These are phyloP conservation scores for Daldinia sp. DNA, from an alignment of 2,329 filamentous ascomycete species.

Conservation along the genomic window DNA sequence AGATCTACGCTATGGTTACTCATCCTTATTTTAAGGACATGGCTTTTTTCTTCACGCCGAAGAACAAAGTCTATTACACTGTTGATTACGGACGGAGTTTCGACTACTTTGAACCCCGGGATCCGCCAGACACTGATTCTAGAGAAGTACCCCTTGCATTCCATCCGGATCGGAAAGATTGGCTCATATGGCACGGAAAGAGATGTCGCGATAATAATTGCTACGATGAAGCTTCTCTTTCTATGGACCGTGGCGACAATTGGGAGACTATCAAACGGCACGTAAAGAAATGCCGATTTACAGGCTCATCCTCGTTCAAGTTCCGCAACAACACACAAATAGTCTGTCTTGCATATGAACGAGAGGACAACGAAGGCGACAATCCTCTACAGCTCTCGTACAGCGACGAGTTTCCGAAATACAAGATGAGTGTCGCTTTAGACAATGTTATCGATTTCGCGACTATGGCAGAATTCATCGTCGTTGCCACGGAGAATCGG, in stretches of 20 bases:
- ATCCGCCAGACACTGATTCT: slow-evolving; percentile 52
- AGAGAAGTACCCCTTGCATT: slow-evolving; percentile 69
- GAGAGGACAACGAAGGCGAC: slow-evolving; percentile 69
- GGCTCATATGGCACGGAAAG: slow-evolving; percentile 89
- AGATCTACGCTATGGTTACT: slow-evolving; percentile 76
- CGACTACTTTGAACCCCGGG: slow-evolving; percentile 75
- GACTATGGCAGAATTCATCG: slow-evolving; percentile 95
- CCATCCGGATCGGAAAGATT: slow-evolving; percentile 85
- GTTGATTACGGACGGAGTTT: slow-evolving; percentile 79
- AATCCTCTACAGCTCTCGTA: slow-evolving; percentile 75
- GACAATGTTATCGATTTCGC: slow-evolving; percentile 84
- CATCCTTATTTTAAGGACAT: slow-evolving; percentile 84
- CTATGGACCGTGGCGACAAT: slow-evolving; percentile 78
- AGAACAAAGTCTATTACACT: slow-evolving; percentile 77
- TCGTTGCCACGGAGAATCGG: slow-evolving; percentile 79
- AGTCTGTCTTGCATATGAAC: slow-evolving; percentile 68
- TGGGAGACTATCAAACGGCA: slow-evolving; percentile 81
- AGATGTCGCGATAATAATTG: slow-evolving; percentile 71
- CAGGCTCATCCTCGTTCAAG: slow-evolving; percentile 68
- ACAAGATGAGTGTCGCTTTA: slow-evolving; percentile 68
- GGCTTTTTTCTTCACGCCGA: slow-evolving; percentile 82
- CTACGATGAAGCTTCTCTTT: slow-evolving; percentile 77
- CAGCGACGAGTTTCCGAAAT: slow-evolving; percentile 79
- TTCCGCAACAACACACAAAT: slow-evolving; percentile 64
- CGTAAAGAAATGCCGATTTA: slow-evolving; percentile 86